These are phyloP conservation scores for Pleoardoris graminearum DNA, from an alignment of 2,329 filamentous ascomycete species.

Conservation along the genomic window DNA sequence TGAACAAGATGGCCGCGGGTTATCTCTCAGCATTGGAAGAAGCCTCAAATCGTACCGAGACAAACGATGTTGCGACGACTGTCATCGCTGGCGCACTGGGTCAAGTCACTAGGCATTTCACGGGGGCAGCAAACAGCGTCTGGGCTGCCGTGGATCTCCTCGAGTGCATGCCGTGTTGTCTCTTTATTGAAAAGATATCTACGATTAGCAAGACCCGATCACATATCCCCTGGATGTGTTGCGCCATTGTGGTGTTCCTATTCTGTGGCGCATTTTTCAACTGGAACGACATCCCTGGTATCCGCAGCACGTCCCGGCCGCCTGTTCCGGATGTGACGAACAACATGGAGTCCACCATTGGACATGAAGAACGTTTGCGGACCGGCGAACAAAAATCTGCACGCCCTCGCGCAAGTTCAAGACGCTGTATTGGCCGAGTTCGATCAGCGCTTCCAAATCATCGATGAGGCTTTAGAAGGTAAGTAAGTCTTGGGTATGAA, in stretches of 20 bases:
- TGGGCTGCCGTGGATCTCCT: conserved; percentile 22
- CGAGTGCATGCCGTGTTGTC: not conserved
- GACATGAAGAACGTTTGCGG: not conserved
- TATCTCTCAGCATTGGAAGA: conserved; percentile 17
- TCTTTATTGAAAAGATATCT: not conserved
- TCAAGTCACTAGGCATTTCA: conserved; percentile 20
- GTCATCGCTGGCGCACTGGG: conserved; percentile 17
- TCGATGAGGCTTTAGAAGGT: not conserved
- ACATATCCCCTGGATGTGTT: not conserved
- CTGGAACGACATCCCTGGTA: not conserved
- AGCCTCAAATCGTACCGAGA: conserved; percentile 7
- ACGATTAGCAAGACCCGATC: not conserved
- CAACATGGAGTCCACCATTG: not conserved
- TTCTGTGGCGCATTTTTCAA: not conserved
- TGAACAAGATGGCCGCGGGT: conserved; percentile 16
- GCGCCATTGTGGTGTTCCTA: not conserved
- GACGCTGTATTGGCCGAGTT: not conserved
- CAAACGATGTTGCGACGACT: conserved; percentile 9
- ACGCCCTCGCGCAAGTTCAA: not conserved
- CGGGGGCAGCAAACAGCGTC: conserved; percentile 15
- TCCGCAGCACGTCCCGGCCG: not conserved
- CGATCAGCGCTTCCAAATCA: not conserved
- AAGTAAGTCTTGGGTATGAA: too few relatives aligned
- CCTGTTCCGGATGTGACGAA: not conserved
- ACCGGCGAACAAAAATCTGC: not conserved